These are phyloP conservation scores for Lagerstroemia fauriei DNA, from an alignment of 441 rosid genomes.

Conservation along the genomic window DNA sequence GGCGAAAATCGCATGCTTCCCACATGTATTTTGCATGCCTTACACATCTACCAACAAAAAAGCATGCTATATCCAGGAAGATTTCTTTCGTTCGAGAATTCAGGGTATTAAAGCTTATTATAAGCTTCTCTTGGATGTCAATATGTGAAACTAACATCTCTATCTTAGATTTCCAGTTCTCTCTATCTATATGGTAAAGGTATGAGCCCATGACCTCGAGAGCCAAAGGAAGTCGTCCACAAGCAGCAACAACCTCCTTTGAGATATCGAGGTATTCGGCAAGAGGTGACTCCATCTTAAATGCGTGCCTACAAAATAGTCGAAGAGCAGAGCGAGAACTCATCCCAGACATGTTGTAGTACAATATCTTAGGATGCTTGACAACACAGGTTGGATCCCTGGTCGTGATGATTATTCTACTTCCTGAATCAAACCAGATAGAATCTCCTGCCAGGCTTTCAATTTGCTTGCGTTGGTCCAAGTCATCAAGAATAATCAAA, in stretches of 20 bases:
- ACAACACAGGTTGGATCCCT: background rate
- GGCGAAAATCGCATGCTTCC: background rate
- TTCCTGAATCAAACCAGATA: background rate
- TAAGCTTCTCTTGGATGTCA: background rate
- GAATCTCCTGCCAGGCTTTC: background rate
- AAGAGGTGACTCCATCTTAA: background rate
- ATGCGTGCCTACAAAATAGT: slow-evolving; percentile 14
- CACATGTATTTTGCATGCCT: background rate
- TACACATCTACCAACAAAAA: background rate
- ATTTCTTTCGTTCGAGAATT: background rate
- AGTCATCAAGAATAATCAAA: slow-evolving; percentile 9
- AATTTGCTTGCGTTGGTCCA: background rate
- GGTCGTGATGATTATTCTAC: slow-evolving; percentile 12
- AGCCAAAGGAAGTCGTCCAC: background rate
- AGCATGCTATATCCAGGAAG: slow-evolving; percentile 16
- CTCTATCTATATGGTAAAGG: background rate
- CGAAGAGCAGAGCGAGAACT: background rate
- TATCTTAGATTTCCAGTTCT: background rate
- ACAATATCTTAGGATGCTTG: background rate
- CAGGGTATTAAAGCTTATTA: slow-evolving; percentile 5
- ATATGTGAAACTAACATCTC: background rate
- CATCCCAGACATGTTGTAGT: background rate
- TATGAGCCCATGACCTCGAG: slow-evolving; percentile 16
- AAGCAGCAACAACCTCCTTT: background rate
- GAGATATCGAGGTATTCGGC: background rate